These are phyloP conservation scores for Hordeum pubiflorum DNA, from an alignment of 202 grass and related monocot species.

Conservation along the genomic window DNA sequence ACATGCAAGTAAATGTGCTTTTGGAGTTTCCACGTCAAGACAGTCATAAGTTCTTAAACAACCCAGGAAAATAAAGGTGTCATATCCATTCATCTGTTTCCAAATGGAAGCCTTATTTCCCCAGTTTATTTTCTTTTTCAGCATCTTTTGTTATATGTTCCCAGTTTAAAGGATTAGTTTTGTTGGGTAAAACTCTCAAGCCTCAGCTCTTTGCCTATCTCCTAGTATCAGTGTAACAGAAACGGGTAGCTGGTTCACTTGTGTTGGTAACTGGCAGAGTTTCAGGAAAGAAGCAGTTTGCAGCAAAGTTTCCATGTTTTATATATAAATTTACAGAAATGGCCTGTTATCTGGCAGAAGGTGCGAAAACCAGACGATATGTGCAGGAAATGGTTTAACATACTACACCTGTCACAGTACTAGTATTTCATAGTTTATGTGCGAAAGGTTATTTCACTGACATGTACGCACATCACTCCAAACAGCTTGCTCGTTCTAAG, in stretches of 20 bases:
- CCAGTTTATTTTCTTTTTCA: neutral
- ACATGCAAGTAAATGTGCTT: slow-evolving; percentile 11
- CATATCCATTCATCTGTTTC: neutral
- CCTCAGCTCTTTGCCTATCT: neutral
- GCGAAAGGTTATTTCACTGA: neutral
- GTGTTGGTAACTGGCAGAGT: neutral
- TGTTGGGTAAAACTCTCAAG: neutral
- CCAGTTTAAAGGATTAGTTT: neutral
- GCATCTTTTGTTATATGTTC: neutral
- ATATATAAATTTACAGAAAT: neutral
- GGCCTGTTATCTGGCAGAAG: neutral
- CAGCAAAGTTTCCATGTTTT: neutral
- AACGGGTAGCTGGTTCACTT: neutral
- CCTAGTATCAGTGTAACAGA: neutral
- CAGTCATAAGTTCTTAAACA: neutral
- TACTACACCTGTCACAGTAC: slow-evolving; percentile 6
- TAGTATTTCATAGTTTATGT: neutral
- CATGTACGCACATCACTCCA: neutral
- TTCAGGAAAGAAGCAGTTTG: neutral
- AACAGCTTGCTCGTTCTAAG: neutral
- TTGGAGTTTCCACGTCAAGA: neutral
- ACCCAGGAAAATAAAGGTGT: neutral
- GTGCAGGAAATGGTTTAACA: neutral
- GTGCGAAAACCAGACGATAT: neutral
- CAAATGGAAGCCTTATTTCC: neutral